phyloP scores from a whole-genome alignment of 441 rosid species.

The Gossypium schwendimanii region DNA sequence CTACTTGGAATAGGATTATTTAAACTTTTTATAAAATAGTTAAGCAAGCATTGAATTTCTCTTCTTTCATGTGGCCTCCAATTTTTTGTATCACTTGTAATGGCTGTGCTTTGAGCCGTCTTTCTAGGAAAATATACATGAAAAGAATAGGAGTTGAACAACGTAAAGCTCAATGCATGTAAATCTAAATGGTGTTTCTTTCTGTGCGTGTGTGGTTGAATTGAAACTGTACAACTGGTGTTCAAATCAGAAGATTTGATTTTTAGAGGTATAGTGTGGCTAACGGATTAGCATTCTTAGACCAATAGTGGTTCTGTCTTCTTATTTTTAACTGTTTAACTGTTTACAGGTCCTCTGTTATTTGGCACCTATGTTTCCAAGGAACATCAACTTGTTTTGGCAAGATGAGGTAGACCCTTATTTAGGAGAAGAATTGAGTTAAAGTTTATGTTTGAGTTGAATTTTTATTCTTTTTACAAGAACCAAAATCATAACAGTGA shows the following conservation, averaged over 20 bases:
- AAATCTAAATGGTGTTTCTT: background rate
- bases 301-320: background rate
- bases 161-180: background rate
- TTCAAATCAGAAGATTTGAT: background rate
- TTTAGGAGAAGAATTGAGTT: conserved; percentile 11
- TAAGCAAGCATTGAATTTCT: background rate
- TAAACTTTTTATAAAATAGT: background rate
- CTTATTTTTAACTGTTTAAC: background rate
- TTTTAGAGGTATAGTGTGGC: background rate
- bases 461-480: conserved; percentile 2
- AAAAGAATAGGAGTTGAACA: background rate
- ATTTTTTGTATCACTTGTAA: conserved; percentile 9
- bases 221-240: background rate
- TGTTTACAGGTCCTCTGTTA: conserved; percentile 74
- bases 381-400: conserved; percentile 84
- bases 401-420: conserved; percentile 85
- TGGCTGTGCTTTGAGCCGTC: conserved; percentile 10
- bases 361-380: conserved; percentile 89
- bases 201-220: background rate
- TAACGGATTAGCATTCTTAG: background rate
- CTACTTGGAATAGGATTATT: conserved; percentile 4
- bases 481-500: conserved; percentile 3
- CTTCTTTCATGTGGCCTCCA: conserved; percentile 5
- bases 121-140: conserved; percentile 3
- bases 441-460: conserved; percentile 18